Percentiles rank a stretch among this genome's conserved stretches.
phyloP scores from a whole-genome alignment of 2,329 filamentous ascomycete species.

The Fusarium mundagurra region DNA sequence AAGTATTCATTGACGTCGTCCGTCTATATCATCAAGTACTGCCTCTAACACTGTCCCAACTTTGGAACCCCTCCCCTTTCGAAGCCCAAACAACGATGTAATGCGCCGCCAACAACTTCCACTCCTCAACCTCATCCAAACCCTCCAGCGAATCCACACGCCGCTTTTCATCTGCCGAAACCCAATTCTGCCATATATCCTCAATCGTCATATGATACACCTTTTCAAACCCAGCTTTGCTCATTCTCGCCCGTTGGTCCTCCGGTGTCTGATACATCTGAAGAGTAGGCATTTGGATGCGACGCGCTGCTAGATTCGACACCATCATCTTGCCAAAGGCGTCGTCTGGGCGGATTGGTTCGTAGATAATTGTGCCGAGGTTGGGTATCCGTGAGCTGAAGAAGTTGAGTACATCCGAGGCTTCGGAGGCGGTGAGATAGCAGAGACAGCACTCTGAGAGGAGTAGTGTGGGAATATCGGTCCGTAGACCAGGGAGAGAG shows the following conservation, averaged over 20 bases:
- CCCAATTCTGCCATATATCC: constrained; percentile 81
- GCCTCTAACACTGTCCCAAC: constrained; percentile 27
- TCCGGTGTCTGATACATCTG: constrained; percentile 73
- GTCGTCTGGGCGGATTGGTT: constrained; percentile 85
- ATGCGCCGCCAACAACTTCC: constrained; percentile 85
- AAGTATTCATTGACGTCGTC: not conserved
- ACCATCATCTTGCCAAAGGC: constrained; percentile 94
- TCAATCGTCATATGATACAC: constrained; percentile 58
- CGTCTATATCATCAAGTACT: constrained; percentile 1
- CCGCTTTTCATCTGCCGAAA: constrained; percentile 75
- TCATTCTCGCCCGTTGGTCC: constrained; percentile 75
- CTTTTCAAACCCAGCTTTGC: constrained; percentile 69
- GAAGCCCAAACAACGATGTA: constrained; percentile 93
- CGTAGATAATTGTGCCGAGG: constrained; percentile 79
- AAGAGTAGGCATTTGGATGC: constrained; percentile 86
- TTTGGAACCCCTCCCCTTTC: constrained; percentile 52
- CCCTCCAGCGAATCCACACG: constrained; percentile 84
- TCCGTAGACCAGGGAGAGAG: constrained; percentile 56
- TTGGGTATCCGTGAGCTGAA: constrained; percentile 64
- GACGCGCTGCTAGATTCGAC: constrained; percentile 82
- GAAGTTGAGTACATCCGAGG: constrained; percentile 70
- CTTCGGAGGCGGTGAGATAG: constrained; percentile 77
- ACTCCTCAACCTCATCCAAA: constrained; percentile 95
- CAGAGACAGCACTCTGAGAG: constrained; percentile 96
- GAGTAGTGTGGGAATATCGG: constrained; percentile 78